Base-by-base conservation (phyloP, 2,329 filamentous ascomycete species). In the Microsporum canis region DNA sequence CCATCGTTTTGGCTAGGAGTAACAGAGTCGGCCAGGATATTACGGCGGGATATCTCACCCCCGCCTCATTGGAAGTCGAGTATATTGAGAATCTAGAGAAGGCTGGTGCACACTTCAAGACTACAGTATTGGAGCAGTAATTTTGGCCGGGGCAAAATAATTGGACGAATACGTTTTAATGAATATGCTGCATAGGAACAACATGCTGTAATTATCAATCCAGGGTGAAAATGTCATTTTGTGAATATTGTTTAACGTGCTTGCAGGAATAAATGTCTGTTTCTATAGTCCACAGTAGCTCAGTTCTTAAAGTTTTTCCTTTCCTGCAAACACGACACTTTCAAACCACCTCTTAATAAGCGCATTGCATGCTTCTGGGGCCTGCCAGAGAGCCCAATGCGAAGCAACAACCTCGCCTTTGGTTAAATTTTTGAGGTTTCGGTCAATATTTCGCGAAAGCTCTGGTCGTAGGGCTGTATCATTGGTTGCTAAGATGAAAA, bases 301-400 rank as follows among this genome's bases (percentile, higher is more conserved):
- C 5, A 34, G 5, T 29, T 4, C n/a, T 36, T 61, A 66, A 36
- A 66, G 53, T 63, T 75, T 78, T 63, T 75, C 75, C 66, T 74
- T 76, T 61, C 68, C 74, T 31, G 71, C 73, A 63, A 79, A 77
- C 2, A 78, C 79, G 49, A 86, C 79, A 14, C 74, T 75, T 62
- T 82, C 79, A 63, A 95, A 66, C 82, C 91, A 96, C 61, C 81
- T 78, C 61, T 77, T 79, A 66, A 96, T 79, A 63, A 85, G 76
- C 57, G 70, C 72, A 72, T 96, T 96, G 2, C 89, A 83, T 67
- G 87, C 83, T 27, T 79, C 82, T 0, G 87, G 80, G 65, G 82
- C 83, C 77, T 96, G 84, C 78, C 84, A 86, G 70, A 95, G 75
- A 53, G 87, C 88, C 92, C 92, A 97, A 74, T 97, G 94, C 17